Base-by-base conservation (phyloP, 2,329 filamentous ascomycete genomes). In the Talaromyces sp. region DNA sequence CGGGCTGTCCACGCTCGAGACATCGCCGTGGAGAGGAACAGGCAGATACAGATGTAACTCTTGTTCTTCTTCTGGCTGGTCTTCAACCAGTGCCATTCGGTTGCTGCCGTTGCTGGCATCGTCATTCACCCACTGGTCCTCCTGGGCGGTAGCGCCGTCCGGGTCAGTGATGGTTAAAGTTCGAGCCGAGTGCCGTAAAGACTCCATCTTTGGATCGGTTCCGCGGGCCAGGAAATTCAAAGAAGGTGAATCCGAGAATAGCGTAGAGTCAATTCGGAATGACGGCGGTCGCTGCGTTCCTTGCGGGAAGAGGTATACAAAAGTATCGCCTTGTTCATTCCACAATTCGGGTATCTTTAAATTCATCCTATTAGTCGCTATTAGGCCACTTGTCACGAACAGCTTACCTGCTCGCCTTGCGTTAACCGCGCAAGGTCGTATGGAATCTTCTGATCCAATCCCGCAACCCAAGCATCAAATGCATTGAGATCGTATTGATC, bases 251-350 rank as follows among this genome's bases (percentile, higher is more conserved):
- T 85, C 83, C 31, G 83, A 80, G 69, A 88, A 86, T 31, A 86
- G 78, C 3, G 83, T 79, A 2, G 86, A 88, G 71, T 88, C 81
- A 64, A 89, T 77, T 66, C 83, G 85, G 79, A 89, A 89, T 2
- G 86, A 88, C 8, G 87, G 80, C 5, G 85, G 81, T 71, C 82
- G 83, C 62, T 82, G 82, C 22, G 85, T 84, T 17, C 78, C 83
- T 49, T 83, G 80, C 0, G 87, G 85, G 70, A 86, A 88, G 15
- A 89, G 79, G 70, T 89, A 86, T n/a, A 89, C 80, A 67, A 83
- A 81, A 15, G 86, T 88, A 72, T 89, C 86, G n/a, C 84, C 87
- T 56, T 82, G 73, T 3, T 87, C 84, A 69, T 88, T 85, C 87
- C 87, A 89, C 8, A 89, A 74, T 70, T 89, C 87, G 5, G 79